Evolutionary conservation across 2,329 filamentous ascomycete genomes (phyloP).

Genomic region (Epichloe baconii): DNA sequence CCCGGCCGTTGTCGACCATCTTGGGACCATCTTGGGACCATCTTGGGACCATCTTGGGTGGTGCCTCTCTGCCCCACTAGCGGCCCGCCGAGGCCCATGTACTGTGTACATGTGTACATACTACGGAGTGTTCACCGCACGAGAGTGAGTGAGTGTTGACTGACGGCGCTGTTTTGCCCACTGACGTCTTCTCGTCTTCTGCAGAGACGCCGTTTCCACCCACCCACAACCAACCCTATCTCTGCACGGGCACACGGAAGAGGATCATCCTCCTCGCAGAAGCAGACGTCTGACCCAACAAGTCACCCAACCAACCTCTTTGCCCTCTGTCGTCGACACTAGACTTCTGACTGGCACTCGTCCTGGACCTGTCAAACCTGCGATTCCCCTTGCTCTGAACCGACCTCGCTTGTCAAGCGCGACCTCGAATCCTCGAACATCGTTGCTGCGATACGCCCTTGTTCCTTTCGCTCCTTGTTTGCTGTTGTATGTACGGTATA

Average conservation of each 20-base stretch:
- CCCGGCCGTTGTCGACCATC: slow-evolving; percentile 4
- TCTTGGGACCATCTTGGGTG: neutral
- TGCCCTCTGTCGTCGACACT: neutral
- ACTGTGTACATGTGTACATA: no score
- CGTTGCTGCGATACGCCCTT: neutral
- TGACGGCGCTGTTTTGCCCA: slow-evolving; percentile 1
- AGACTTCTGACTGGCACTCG: neutral
- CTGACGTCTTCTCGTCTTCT: slow-evolving; percentile 8
- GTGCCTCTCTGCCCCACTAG: slow-evolving; percentile 5
- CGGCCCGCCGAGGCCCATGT: slow-evolving; percentile 8
- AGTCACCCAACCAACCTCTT: slow-evolving; percentile 1
- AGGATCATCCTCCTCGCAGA: slow-evolving; percentile 5
- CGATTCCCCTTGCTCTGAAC: neutral
- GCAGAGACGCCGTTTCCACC: slow-evolving; percentile 4
- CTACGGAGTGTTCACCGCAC: neutral
- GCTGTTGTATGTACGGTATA: neutral
- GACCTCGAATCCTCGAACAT: neutral
- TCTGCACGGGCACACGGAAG: neutral
- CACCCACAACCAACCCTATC: neutral
- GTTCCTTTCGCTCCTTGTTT: neutral
- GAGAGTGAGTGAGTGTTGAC: neutral
- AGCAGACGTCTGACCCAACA: slow-evolving; percentile 3
- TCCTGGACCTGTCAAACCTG: neutral
- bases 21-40: neutral
- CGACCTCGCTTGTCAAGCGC: neutral